Evolutionary conservation across 2,329 filamentous ascomycete genomes (phyloP), one percentile per base, ranked within the genome.

Genomic region (Aspergillus unguis): DNA sequence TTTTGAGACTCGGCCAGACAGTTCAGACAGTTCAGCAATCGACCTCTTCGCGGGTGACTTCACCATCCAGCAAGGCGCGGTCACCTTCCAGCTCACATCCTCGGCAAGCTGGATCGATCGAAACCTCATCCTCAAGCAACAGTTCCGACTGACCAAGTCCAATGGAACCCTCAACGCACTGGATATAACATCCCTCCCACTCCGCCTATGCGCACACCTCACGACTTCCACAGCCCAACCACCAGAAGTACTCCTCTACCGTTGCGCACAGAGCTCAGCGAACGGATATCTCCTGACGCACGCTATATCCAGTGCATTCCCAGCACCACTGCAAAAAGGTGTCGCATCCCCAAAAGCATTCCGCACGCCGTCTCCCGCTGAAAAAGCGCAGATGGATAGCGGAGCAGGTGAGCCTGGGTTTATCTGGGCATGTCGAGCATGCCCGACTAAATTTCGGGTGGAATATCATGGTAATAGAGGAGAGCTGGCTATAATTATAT

Each of bases 131-230:
- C 3, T 55, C 0, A 32, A 2, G 2, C 53, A 52, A 1, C 41
- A 55, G 11, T 37, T 47, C 4, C 48, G 32, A 27, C 17, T 52
- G 1, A 26, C 25, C 1, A 25, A 5, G 1, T 28, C 10, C 1
- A 4, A 10, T 2, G 11, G 4, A 1, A 5, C 23, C 1, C 41
- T 52, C 2, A 11, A 17, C 5, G 31, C 49, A 4, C 27, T n/a
- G 0, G 35, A 47, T 23, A 37, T 52, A 10, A 52, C 36, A 0
- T 8, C 40, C 6, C 53, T 52, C 33, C 49, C 53, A 1, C 17
- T 52, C 5, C 38, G 36, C 1, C 4, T 55, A 3, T 55, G 53
- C 17, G 44, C 53, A 6, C 53, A 52, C 43, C 35, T 42, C 11
- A 45, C 40, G 3, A 52, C 49, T 1, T 42, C 32, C n/a, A 41